These are phyloP conservation scores for Sarocladium brachiariae DNA, from an alignment of 2,329 filamentous ascomycete genomes.

Conservation along the genomic window DNA sequence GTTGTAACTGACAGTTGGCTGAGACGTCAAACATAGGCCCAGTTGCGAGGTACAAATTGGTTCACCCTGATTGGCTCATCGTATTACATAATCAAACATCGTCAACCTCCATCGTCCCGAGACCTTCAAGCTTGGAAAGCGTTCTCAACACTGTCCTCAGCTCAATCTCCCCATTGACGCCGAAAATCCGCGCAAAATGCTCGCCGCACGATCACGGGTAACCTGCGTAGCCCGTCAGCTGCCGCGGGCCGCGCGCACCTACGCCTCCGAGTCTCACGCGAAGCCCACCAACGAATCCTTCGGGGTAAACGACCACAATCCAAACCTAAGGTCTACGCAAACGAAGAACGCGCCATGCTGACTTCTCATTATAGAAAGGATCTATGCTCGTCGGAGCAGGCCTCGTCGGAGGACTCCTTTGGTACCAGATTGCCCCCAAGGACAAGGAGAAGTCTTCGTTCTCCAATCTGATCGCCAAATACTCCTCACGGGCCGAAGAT, in stretches of 20 bases:
- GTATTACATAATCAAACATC: slow-evolving; percentile 1
- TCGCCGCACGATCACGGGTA: slow-evolving; percentile 39
- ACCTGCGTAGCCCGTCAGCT: slow-evolving; percentile 30
- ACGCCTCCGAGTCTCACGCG: slow-evolving; percentile 48
- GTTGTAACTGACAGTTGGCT: no score
- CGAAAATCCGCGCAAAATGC: slow-evolving; percentile 29
- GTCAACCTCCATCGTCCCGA: slow-evolving; percentile 7
- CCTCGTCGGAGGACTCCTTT: slow-evolving; percentile 35
- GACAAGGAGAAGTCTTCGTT: slow-evolving; percentile 39
- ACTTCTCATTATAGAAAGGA: slow-evolving; percentile 31
- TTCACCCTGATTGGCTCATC: neutral
- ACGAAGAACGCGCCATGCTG: slow-evolving; percentile 11
- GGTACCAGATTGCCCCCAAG: slow-evolving; percentile 43
- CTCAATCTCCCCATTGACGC: slow-evolving; percentile 10
- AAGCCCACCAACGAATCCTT: slow-evolving; percentile 46
- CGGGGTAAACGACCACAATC: slow-evolving; percentile 39
- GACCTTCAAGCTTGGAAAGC: neutral
- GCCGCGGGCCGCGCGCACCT: slow-evolving; percentile 36
- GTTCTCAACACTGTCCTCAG: slow-evolving; percentile 2
- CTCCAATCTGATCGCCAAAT: slow-evolving; percentile 38
- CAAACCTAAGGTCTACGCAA: neutral
- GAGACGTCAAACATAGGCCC: no score
- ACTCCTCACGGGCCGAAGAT: slow-evolving; percentile 38
- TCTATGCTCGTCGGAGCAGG: slow-evolving; percentile 40
- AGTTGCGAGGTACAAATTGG: neutral